A percentile compares a stretch with the other conserved stretches of the same genome.
phyloP scores from a whole-genome alignment of 2,329 filamentous ascomycete genomes.

The Amauroascus verrucosus region DNA sequence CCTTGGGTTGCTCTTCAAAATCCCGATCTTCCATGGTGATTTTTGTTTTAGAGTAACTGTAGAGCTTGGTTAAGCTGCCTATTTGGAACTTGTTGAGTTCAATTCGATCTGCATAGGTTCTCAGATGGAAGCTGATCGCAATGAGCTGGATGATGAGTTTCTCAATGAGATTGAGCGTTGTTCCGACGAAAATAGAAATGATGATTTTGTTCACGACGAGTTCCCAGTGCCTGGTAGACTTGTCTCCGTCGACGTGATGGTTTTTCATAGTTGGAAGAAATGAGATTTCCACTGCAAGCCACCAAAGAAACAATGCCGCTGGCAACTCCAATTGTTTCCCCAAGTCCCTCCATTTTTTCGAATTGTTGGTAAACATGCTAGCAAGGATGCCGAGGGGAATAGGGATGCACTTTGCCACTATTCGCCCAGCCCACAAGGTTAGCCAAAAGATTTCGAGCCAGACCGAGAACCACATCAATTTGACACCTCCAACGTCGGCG shows the following conservation, averaged over 20 bases:
- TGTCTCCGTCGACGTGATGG: slow-evolving; percentile 48
- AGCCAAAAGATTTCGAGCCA: slow-evolving; percentile 94
- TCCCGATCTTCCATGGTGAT: slow-evolving; percentile 65
- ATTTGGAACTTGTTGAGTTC: slow-evolving; percentile 90
- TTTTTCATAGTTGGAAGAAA: slow-evolving; percentile 73
- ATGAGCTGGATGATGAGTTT: slow-evolving; percentile 94
- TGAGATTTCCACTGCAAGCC: slow-evolving; percentile 73
- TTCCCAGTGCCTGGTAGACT: slow-evolving; percentile 56
- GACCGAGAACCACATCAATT: slow-evolving; percentile 82
- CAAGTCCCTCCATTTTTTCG: slow-evolving; percentile 88
- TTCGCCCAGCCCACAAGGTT: slow-evolving; percentile 69
- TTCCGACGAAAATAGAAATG: slow-evolving; percentile 69
- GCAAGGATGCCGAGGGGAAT: slow-evolving; percentile 53
- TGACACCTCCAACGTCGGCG: slow-evolving; percentile 61
- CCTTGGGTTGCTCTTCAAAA: slow-evolving; percentile 52
- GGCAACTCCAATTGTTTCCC: slow-evolving; percentile 77
- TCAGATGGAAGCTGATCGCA: slow-evolving; percentile 80
- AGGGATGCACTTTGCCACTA: slow-evolving; percentile 56
- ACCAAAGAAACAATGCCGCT: slow-evolving; percentile 82
- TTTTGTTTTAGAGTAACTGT: slow-evolving; percentile 53
- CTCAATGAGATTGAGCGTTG: slow-evolving; percentile 71
- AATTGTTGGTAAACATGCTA: slow-evolving; percentile 71
- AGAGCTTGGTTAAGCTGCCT: slow-evolving; percentile 54
- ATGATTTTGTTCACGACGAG: slow-evolving; percentile 73
- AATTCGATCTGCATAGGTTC: slow-evolving; percentile 84